Evolutionary conservation across 2,329 filamentous ascomycete genomes (phyloP).

Genomic region (Chrysosphaeria jannelii): DNA sequence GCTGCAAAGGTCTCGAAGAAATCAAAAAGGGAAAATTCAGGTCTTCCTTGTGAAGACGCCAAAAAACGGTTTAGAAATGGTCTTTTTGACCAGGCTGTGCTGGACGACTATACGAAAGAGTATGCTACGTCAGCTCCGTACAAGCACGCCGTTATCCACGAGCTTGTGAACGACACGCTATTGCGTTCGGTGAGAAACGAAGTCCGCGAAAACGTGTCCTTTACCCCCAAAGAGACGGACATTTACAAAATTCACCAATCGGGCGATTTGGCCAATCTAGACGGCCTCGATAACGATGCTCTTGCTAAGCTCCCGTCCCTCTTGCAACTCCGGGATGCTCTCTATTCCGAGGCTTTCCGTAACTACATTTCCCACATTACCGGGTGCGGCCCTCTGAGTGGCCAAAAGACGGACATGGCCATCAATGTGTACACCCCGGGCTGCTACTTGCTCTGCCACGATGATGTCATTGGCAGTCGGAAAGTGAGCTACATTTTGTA

Average conservation of each 20-base stretch:
- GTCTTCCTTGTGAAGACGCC: conserved; percentile 11
- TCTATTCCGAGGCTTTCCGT: conserved; percentile 77
- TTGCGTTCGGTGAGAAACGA: conserved; percentile 68
- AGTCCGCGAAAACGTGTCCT: conserved; percentile 70
- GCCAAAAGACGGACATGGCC: conserved; percentile 92
- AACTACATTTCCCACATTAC: conserved; percentile 71
- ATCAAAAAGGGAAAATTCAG: conserved; percentile 16
- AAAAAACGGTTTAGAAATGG: conserved; percentile 30
- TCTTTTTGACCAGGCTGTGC: conserved; percentile 28
- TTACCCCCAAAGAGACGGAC: conserved; percentile 95
- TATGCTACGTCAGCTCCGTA: conserved; percentile 43
- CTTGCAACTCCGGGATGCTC: conserved; percentile 69
- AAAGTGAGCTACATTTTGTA: conserved; percentile 94
- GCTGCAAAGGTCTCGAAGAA: conserved; percentile 2
- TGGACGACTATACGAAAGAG: conserved; percentile 25
- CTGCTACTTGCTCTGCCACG: conserved; percentile 84
- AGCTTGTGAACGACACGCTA: conserved; percentile 50
- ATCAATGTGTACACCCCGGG: conserved; percentile 96
- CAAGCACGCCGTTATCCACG: conserved; percentile 70
- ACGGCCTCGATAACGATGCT: conserved; percentile 67
- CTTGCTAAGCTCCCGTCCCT: conserved; percentile 66
- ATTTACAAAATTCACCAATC: conserved; percentile 99
- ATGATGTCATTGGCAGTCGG: conserved; percentile 94
- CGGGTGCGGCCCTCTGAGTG: conserved; percentile 60
- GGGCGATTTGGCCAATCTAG: conserved; percentile 84